These are phyloP conservation scores for Hyphopichia fennica DNA, from an alignment of 1,139 yeast genomes.

Conservation along the genomic window DNA sequence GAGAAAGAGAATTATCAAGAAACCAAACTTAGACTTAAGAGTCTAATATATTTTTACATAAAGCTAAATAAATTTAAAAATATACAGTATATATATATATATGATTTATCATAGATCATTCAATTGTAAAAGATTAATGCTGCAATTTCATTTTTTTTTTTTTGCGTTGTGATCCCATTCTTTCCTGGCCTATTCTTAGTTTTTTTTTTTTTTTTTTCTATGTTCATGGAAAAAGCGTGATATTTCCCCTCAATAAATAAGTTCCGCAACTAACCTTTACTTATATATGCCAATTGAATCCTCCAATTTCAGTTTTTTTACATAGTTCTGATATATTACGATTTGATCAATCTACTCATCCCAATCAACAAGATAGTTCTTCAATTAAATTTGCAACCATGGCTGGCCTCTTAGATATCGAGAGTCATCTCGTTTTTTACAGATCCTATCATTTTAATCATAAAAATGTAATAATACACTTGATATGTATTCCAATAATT, in stretches of 20 bases:
- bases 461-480: slow-evolving; percentile 73
- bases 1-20: slow-evolving; percentile 51
- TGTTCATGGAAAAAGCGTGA: too few relatives aligned
- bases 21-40: slow-evolving; percentile 55
- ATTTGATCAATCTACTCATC: slow-evolving; percentile 1
- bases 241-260: too few relatives aligned
- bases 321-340: too few relatives aligned
- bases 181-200: too few relatives aligned
- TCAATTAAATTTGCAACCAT: slow-evolving; percentile 12
- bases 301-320: too few relatives aligned
- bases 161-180: too few relatives aligned
- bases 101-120: background rate
- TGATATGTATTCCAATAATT: slow-evolving; percentile 78
- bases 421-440: slow-evolving; percentile 75
- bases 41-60: slow-evolving; percentile 10
- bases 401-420: slow-evolving; percentile 48
- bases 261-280: too few relatives aligned
- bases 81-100: background rate
- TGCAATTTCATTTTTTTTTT: background rate
- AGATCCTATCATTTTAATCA: slow-evolving; percentile 76
- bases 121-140: too few relatives aligned
- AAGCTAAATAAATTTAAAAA: background rate
- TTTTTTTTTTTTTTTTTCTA: too few relatives aligned
- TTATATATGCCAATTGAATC: too few relatives aligned
- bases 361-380: too few relatives aligned